Percentiles rank a stretch among this genome's conserved stretches.
These are phyloP conservation scores for cucumber (Cucumis sativus) DNA, from an alignment of 306 rosid genomes.

Conservation along the genomic window DNA sequence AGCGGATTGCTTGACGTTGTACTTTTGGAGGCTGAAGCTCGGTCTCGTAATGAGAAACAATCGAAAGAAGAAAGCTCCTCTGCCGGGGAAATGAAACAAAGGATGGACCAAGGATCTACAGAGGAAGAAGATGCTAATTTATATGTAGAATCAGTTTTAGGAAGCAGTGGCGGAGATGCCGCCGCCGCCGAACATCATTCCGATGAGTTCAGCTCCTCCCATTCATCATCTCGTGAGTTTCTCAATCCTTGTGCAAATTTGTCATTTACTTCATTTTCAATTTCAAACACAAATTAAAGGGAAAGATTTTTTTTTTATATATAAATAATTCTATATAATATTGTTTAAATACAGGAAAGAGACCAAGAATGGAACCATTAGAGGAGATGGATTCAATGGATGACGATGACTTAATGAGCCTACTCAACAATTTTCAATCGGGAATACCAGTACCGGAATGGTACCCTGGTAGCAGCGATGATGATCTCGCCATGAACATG, in stretches of 20 bases:
- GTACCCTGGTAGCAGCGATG: constrained; percentile 17
- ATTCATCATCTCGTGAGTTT: constrained; percentile 30
- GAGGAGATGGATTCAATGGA: constrained; percentile 41
- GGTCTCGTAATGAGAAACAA: constrained; percentile 18
- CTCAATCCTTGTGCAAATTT: background rate
- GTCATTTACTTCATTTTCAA: background rate
- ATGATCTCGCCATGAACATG: background rate
- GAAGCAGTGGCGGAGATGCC: constrained; percentile 8
- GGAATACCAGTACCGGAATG: constrained; percentile 40
- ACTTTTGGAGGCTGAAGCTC: constrained; percentile 25
- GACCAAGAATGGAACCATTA: constrained; percentile 25
- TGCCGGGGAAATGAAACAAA: constrained; percentile 17
- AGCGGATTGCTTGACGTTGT: constrained; percentile 56
- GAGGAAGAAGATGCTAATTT: constrained; percentile 16
- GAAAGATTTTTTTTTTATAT: background rate
- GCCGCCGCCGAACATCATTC: constrained; percentile 19
- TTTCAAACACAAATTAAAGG: background rate
- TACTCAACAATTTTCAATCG: constrained; percentile 40
- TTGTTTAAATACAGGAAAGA: constrained; percentile 18
- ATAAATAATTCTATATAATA: too few relatives aligned
- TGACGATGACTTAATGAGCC: constrained; percentile 64
- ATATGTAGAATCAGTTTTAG: constrained; percentile 15
- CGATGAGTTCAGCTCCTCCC: constrained; percentile 28
- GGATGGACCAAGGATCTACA: constrained; percentile 8
- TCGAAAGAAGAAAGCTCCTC: background rate